Evolutionary conservation across 2,329 filamentous ascomycete species (phyloP).

Genomic region (Talaromyces atroroseus): DNA sequence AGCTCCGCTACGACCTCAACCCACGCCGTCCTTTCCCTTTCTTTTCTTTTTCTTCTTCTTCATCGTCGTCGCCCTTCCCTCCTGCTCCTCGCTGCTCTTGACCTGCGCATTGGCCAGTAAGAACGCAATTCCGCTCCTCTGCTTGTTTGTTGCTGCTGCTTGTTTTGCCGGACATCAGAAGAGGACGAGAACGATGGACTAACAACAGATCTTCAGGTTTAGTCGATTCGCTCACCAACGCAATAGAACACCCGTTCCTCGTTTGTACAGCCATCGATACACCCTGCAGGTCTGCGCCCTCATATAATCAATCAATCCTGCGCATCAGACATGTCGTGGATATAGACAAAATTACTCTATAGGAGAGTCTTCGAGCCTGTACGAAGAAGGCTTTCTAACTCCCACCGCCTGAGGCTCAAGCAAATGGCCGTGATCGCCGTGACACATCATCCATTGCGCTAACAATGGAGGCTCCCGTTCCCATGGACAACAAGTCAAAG

Average conservation of each 20-base stretch:
- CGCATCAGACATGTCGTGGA: not conserved
- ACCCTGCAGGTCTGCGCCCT: not conserved
- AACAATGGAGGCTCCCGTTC: conserved; percentile 22
- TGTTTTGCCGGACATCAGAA: not conserved
- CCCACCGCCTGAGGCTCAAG: not conserved
- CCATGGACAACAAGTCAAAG: conserved; percentile 24
- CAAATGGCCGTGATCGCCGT: conserved; percentile 17
- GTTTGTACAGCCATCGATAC: not conserved
- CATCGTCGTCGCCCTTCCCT: not conserved
- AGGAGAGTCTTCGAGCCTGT: not conserved
- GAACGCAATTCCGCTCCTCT: too few species aligned
- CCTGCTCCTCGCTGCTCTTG: not conserved
- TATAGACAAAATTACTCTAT: not conserved
- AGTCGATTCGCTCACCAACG: not conserved
- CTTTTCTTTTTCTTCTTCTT: not conserved
- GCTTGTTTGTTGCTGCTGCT: not conserved
- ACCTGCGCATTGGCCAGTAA: not conserved
- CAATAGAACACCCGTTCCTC: not conserved
- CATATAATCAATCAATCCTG: not conserved
- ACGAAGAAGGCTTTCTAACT: not conserved
- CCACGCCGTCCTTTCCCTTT: not conserved
- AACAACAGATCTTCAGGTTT: not conserved
- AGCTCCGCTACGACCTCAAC: not conserved
- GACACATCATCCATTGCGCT: conserved; percentile 17
- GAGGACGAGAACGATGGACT: not conserved